Conservation (phyloP, 2,329 filamentous ascomycete genomes). For the Monosporascus sp. region DNA sequence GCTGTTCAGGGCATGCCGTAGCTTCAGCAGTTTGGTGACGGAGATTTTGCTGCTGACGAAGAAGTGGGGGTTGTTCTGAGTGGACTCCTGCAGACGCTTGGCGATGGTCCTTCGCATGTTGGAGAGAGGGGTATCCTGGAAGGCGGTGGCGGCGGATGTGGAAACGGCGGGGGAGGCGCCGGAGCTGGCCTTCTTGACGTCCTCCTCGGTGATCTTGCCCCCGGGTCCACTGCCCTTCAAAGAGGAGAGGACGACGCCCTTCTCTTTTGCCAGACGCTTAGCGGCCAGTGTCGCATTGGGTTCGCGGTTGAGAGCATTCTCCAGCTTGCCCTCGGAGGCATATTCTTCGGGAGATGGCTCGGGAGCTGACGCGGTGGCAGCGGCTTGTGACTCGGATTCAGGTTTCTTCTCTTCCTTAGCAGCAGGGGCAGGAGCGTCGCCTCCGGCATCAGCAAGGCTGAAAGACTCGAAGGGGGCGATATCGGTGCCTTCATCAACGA, state of each 20-base stretch:
- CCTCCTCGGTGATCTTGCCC: conserved; percentile 84
- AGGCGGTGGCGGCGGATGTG: conserved; percentile 55
- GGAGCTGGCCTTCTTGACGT: conserved; percentile 81
- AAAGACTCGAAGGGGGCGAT: conserved; percentile 85
- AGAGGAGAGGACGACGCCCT: conserved; percentile 67
- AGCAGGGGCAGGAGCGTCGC: conserved; percentile 60
- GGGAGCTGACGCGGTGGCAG: conserved; percentile 50
- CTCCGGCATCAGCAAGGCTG: conserved; percentile 83
- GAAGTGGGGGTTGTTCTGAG: conserved; percentile 95
- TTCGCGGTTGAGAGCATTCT: conserved; percentile 80
- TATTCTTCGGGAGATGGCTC: conserved; percentile 58
- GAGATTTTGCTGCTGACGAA: conserved; percentile 90
- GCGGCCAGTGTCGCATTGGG: conserved; percentile 67
- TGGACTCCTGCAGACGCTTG: conserved; percentile 79
- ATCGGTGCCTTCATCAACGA: conserved; percentile 89
- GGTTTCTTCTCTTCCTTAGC: conserved; percentile 63
- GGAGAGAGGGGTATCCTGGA: conserved; percentile 77
- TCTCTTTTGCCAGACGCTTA: conserved; percentile 79
- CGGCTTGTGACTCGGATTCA: conserved; percentile 54
- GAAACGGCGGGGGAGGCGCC: conserved; percentile 52
- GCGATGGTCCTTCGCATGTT: conserved; percentile 99
- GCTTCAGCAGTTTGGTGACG: conserved; percentile 91
- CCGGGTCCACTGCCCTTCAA: conserved; percentile 84
- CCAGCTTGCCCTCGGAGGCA: conserved; percentile 68
- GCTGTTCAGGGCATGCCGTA: conserved; percentile 87